Evolutionary conservation across 495 filamentous ascomycete species (phyloP), one percentile per base, ranked within the genome.

Genomic region (Rhizodiscina lignyota): DNA sequence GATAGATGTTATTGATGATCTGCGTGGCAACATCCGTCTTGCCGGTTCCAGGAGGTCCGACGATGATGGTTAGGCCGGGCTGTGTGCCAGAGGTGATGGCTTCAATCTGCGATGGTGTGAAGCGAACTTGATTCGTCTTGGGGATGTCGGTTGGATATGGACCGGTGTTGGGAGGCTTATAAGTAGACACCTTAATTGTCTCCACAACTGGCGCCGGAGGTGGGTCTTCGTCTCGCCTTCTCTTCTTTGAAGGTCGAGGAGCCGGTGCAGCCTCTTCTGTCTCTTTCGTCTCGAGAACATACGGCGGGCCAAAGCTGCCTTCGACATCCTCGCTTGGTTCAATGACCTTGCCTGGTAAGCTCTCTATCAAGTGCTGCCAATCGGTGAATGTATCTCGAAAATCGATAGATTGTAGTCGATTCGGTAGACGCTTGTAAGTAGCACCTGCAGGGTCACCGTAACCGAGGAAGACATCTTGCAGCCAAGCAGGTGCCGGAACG

Each of bases 21-120:
- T 99, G 89, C 2, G 87, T 94, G 18, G 83, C 84, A 37, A 99
- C 91, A 56, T 99, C 89, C 19, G 89, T 99, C 61, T 99, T 99
- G 38, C 89, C 89, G 2, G 89, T 99, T 11, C 89, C 89, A 5
- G 89, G 89, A 27, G 89, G 89, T 0, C 89, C 89, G 37, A 96
- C 84, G 40, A 99, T 81, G 42, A 99, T 70, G 8, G 86, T 94
- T 30, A 99, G 67, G 10, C 89, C 89, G 12, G 89, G 91, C 45
- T 99, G 92, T 18, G 78, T 89, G 15, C 89, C 89, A 22, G 89
- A 94, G 27, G 74, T 68, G 41, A 99, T 94, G 28, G 89, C 89
- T 48, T 94, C 80, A 29, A 91, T 70, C 53, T 99, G 89, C 3
- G 78, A 67, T 18, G 91, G 74, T 2, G 89, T 99, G 55, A 96